Evolutionary conservation across 176 grass and related monocot species (phyloP), one percentile per base, ranked within the genome.

Genomic region (Carex cristatella): DNA sequence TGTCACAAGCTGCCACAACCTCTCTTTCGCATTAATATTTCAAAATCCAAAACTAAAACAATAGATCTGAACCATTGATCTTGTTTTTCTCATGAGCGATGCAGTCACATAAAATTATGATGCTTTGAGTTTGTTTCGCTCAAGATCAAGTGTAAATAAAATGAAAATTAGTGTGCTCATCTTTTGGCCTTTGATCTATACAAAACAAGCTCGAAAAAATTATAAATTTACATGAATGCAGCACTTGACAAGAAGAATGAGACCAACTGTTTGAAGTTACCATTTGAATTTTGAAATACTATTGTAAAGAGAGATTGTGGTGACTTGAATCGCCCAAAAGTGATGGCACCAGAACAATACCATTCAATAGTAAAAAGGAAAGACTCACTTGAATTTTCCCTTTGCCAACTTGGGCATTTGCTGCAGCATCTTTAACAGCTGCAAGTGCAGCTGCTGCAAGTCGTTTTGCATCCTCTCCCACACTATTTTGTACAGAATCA

Each of bases 331-430:
- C 33, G 42, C 10, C 71, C 46, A 49, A 75, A 28, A 28, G 4
- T 51, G 38, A 75, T 53, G 23, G 7, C 5, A 75, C 44, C n/a
- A 30, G 23, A 75, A 79, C 13, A 57, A 33, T 18, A 12, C 37
- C 30, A 58, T 33, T 35, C 14, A 56, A 79, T 79, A 33, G 28
- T 32, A 33, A 35, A 77, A 12, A 51, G 0, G 23, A 56, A 35
- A 58, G 18, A 81, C 85, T 85, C 89, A 96, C 97, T 87, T 94
- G 93, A 32, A 99, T 85, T 91, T 98, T 99, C 63, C 97, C 97
- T 87, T 86, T 90, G 83, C 90, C 97, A 85, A 90, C 86, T 77
- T 62, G 35, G 67, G 86, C 80, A 0, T 81, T 76, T 40, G 38
- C 14, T 61, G 88, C 66, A 79, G 87, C 80, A 82, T 94, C 91